These are phyloP conservation scores for Silybum marianum DNA, from an alignment of 129 eudicot genomes.

Conservation along the genomic window DNA sequence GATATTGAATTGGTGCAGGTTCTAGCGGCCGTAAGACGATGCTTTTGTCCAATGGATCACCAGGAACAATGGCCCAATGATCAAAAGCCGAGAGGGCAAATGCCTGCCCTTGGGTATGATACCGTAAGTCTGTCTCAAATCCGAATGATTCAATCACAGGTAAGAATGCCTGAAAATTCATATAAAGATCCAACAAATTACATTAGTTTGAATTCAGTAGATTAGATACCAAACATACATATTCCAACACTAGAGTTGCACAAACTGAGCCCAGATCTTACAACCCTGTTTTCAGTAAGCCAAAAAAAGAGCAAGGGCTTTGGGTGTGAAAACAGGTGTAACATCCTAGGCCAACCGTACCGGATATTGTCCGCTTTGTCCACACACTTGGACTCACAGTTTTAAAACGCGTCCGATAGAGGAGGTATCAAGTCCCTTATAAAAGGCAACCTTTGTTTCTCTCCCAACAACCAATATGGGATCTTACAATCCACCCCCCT, in stretches of 20 bases:
- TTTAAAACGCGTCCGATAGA: too few relatives aligned
- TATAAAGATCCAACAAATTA: background rate
- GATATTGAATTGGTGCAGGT: slow-evolving; percentile 93
- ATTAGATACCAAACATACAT: background rate
- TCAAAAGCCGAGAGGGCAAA: slow-evolving; percentile 81
- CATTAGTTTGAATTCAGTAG: background rate
- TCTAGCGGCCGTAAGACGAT: slow-evolving; percentile 89
- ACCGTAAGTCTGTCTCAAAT: slow-evolving; percentile 92
- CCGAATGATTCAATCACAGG: slow-evolving; percentile 98
- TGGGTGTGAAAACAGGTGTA: background rate
- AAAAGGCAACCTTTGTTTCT: too few relatives aligned
- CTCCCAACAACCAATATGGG: too few relatives aligned
- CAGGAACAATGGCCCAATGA: slow-evolving; percentile 99
- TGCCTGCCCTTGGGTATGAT: slow-evolving; percentile 99
- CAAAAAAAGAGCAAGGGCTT: background rate
- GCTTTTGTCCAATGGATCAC: slow-evolving; percentile 94
- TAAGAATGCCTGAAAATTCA: slow-evolving; percentile 68
- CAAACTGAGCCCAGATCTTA: background rate
- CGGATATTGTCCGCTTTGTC: too few relatives aligned
- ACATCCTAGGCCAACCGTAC: too few relatives aligned
- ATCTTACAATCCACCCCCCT: too few relatives aligned
- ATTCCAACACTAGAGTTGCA: background rate
- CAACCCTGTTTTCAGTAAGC: background rate
- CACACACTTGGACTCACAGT: too few relatives aligned
- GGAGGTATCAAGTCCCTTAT: too few relatives aligned